phyloP scores from a whole-genome alignment of 2,329 filamentous ascomycete species.

The Coniella lustricola region DNA sequence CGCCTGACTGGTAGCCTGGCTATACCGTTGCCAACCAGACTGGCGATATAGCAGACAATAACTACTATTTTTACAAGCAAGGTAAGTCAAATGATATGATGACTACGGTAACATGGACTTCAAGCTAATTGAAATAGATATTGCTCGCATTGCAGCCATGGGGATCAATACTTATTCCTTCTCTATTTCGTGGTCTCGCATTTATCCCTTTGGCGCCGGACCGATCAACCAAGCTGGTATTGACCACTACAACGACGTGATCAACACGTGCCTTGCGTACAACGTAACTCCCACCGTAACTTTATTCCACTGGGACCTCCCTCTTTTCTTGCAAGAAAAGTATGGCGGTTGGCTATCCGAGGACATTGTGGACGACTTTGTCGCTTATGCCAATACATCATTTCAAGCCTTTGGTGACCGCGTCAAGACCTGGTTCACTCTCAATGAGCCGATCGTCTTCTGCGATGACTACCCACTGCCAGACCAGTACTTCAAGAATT shows the following conservation, averaged over 20 bases:
- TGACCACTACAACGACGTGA: conserved; percentile 13
- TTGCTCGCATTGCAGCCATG: conserved; percentile 10
- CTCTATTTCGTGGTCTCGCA: conserved; percentile 12
- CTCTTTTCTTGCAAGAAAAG: conserved; percentile 9
- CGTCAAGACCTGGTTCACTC: conserved; percentile 9
- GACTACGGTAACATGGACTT: no score
- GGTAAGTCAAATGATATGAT: not conserved
- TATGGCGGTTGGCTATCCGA: conserved; percentile 11
- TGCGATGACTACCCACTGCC: conserved; percentile 9
- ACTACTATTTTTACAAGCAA: conserved; percentile 14
- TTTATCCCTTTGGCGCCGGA: conserved; percentile 9
- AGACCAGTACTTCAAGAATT: conserved; percentile 12
- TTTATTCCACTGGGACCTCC: conserved; percentile 11
- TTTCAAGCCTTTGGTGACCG: conserved; percentile 9
- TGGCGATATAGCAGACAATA: conserved; percentile 9
- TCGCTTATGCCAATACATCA: conserved; percentile 9
- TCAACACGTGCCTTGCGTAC: conserved; percentile 10
- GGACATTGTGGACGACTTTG: conserved; percentile 12
- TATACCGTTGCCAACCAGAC: conserved; percentile 7
- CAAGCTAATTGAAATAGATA: not conserved
- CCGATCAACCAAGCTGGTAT: conserved; percentile 13
- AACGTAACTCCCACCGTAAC: conserved; percentile 10
- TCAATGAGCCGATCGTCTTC: conserved; percentile 12
- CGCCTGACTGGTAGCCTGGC: not conserved
- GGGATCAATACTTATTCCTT: conserved; percentile 14